A percentile compares a stretch with the other conserved stretches of the same genome.
These are phyloP conservation scores for Umbelopsis vinacea DNA, from an alignment of 192 early-diverging fungal species.

Conservation along the genomic window DNA sequence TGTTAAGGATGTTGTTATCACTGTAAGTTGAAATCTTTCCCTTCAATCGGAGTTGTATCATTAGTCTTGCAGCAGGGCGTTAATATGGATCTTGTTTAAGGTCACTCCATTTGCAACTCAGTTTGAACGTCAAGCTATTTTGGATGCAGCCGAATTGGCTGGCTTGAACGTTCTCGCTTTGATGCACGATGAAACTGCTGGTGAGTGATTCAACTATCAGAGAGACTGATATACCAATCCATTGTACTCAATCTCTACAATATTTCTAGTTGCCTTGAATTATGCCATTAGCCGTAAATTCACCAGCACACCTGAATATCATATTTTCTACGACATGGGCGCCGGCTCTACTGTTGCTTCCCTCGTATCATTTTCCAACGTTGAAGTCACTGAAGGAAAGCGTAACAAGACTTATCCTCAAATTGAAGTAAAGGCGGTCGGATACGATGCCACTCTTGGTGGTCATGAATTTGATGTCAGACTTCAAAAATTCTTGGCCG, in stretches of 20 bases:
- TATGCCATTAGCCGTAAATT: conserved; percentile 82
- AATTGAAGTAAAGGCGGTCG: conserved; percentile 81
- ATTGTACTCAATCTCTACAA: not conserved
- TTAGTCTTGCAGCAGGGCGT: no score
- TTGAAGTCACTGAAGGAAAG: conserved; percentile 63
- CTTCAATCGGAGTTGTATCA: not conserved
- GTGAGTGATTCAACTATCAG: conserved; percentile 40
- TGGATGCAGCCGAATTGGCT: conserved; percentile 93
- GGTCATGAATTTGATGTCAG: conserved; percentile 86
- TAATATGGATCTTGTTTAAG: conserved; percentile 37
- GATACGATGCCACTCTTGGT: conserved; percentile 84
- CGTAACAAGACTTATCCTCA: conserved; percentile 58
- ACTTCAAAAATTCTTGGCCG: conserved; percentile 79
- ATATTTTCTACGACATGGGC: conserved; percentile 98
- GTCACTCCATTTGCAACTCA: conserved; percentile 92
- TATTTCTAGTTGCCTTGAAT: conserved; percentile 77
- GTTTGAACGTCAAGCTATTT: conserved; percentile 87
- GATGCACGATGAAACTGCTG: conserved; percentile 93
- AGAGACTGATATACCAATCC: not conserved
- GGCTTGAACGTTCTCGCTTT: conserved; percentile 81
- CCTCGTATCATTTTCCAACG: conserved; percentile 76
- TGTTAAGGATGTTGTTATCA: conserved; percentile 89
- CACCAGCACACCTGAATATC: conserved; percentile 66
- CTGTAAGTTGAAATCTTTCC: conserved; percentile 55
- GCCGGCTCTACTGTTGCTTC: conserved; percentile 93